phyloP scores from a whole-genome alignment of 768 basidiomycete species.

The Sarcodon sp. region DNA sequence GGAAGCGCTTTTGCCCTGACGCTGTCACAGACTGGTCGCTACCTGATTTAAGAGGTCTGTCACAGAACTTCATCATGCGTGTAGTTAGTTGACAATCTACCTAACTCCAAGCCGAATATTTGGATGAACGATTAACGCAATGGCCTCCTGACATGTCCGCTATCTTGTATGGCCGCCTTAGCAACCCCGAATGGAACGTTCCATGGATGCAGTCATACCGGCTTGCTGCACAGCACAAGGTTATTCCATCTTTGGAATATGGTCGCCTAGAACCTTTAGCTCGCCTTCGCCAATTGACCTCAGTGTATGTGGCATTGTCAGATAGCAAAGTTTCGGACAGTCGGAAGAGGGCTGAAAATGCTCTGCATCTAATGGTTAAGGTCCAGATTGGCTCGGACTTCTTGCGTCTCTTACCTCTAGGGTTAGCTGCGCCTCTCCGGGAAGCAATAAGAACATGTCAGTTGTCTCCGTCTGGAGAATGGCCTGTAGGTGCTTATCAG shows the following conservation, averaged over 20 bases:
- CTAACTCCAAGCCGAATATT: slow-evolving; percentile 18
- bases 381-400: slow-evolving; percentile 32
- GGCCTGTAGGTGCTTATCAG: slow-evolving; percentile 57
- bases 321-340: slow-evolving; percentile 36
- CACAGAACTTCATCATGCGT: background rate
- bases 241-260: slow-evolving; percentile 43
- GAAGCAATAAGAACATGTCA: slow-evolving; percentile 85
- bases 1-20: slow-evolving; percentile 71
- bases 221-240: slow-evolving; percentile 33
- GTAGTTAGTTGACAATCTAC: background rate
- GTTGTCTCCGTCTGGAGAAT: slow-evolving; percentile 58
- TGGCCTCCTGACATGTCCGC: slow-evolving; percentile 72
- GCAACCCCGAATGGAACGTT: slow-evolving; percentile 57
- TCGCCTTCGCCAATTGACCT: slow-evolving; percentile 38
- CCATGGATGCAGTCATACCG: slow-evolving; percentile 26
- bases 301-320: slow-evolving; percentile 45
- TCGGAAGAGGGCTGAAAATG: slow-evolving; percentile 56
- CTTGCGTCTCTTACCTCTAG: slow-evolving; percentile 48
- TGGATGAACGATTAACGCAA: slow-evolving; percentile 63
- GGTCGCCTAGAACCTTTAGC: slow-evolving; percentile 48
- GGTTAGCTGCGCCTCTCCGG: slow-evolving; percentile 63
- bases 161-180: slow-evolving; percentile 40
- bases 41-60: slow-evolving; percentile 5
- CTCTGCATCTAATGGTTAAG: slow-evolving; percentile 41
- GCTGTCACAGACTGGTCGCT: slow-evolving; percentile 19